Percentiles rank a stretch among this genome's conserved stretches.
Evolutionary conservation across 805 yeast genomes (phyloP).

Genomic region (Tetrapisispora nanseiensis): DNA sequence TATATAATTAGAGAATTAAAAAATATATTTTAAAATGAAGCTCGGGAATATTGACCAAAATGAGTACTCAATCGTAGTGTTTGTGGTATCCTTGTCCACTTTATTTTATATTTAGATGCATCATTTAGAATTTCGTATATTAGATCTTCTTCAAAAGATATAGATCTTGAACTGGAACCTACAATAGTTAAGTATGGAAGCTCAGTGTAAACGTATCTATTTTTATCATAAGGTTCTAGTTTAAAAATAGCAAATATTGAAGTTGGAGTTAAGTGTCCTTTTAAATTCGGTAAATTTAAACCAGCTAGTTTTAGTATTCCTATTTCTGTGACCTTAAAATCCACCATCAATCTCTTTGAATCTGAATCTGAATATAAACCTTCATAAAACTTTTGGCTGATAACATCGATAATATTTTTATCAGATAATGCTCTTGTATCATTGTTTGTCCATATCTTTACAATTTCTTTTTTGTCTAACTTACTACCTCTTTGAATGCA

Average conservation of each 20-base stretch:
- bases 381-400: slow-evolving; percentile 5
- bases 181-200: slow-evolving; percentile 1
- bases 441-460: slow-evolving; percentile 10
- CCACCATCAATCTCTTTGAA: background rate
- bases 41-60: slow-evolving; percentile 9
- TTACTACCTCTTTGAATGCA: slow-evolving; percentile 6
- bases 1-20: background rate
- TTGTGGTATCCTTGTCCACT: background rate
- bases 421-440: background rate
- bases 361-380: background rate
- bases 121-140: background rate
- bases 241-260: slow-evolving; percentile 5
- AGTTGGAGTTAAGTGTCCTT: background rate
- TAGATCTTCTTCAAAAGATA: background rate
- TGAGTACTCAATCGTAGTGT: slow-evolving; percentile 6
- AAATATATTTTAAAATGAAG: background rate
- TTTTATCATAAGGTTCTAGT: slow-evolving; percentile 5
- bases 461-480: slow-evolving; percentile 7
- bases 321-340: slow-evolving; percentile 1
- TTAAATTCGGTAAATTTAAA: background rate
- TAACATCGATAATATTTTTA: background rate
- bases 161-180: background rate
- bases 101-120: background rate
- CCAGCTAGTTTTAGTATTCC: background rate
- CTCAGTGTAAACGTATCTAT: slow-evolving; percentile 4